Conservation (phyloP, 1,284 basidiomycete genomes). For the Afroboletus lepidellus region DNA sequence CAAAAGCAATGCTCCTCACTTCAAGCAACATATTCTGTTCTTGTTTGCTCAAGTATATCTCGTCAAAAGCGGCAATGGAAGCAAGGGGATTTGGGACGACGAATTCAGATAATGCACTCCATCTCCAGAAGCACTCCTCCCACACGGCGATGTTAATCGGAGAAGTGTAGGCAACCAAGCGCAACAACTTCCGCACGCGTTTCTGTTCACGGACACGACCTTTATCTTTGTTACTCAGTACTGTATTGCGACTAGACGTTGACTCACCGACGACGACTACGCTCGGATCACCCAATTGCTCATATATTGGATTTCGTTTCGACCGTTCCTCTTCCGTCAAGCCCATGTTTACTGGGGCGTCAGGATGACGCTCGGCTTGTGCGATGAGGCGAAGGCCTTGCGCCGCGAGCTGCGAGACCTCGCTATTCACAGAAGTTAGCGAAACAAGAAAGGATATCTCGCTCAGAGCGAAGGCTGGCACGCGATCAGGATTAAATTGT, state of each 20-base stretch:
- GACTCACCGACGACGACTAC: conserved; percentile 64
- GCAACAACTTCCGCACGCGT: conserved; percentile 69
- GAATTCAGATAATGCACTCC: conserved; percentile 54
- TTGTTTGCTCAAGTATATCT: conserved; percentile 36
- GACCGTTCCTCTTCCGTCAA: conserved; percentile 59
- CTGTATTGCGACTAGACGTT: not conserved
- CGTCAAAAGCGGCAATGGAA: conserved; percentile 34
- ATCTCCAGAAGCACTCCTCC: conserved; percentile 77
- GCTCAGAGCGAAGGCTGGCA: conserved; percentile 60
- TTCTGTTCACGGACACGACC: conserved; percentile 80
- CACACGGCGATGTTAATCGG: conserved; percentile 73
- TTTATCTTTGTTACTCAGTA: conserved; percentile 17
- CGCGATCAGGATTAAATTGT: conserved; percentile 49
- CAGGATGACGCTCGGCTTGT: conserved; percentile 59
- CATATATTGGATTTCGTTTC: conserved; percentile 70
- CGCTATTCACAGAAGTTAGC: conserved; percentile 64
- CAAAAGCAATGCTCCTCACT: conserved; percentile 29
- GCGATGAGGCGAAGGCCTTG: conserved; percentile 66
- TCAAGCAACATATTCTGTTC: conserved; percentile 40
- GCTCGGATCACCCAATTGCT: conserved; percentile 73
- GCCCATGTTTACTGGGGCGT: conserved; percentile 48
- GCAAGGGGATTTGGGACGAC: conserved; percentile 40
- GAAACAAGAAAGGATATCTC: conserved; percentile 73
- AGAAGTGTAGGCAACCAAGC: conserved; percentile 61
- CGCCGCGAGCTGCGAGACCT: conserved; percentile 65